Evolutionary conservation across 1,139 yeast genomes (phyloP), one percentile per base, ranked within the genome.

Genomic region (Lodderomyces metapsilosis): DNA sequence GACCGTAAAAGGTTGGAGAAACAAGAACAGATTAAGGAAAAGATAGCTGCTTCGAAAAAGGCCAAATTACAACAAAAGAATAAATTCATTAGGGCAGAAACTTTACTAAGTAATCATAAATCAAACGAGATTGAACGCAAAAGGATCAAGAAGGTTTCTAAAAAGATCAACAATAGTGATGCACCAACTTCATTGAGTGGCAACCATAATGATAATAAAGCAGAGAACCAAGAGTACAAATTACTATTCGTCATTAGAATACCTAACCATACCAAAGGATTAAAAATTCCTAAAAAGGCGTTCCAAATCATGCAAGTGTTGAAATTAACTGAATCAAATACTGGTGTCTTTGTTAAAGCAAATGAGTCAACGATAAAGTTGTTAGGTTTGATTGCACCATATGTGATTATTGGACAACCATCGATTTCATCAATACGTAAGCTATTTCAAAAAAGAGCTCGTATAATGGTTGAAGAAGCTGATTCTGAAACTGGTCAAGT

Each of bases 381-480:
- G 45, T 66, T 85, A 56, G 82, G 78, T 57, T 65, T 85, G 46
- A 73, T 84, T 41, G 74, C 86, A 15, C 92, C 92, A 39, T 85
- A 84, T 57, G 73, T 84, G 36, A 84, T 83, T 38, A 72, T 82
- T 50, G 95, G 95, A 33, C 70, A 70, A 47, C 95, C 95, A 43
- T 80, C 88, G 12, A 68, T 84, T 56, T 70, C 75, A 30, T 81
- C 89, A 2, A 78, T 85, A 44, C 80, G 92, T 67, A 76, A 82
- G 51, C 66, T 85, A 48, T 73, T 85, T 56, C 91, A 84, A 61
- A 85, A 85, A 66, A 79, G 92, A 73, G 86, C 88, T 16, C 74
- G 78, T 43, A 74, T 83, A 36, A 61, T 69, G 45, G 57, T 69
- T 39, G 58, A 59, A 12, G 64, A 65, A 38, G 59, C 59, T 6